A percentile compares a stretch with the other conserved stretches of the same genome.
Conservation (phyloP, 129 eudicot species). For the Flaveria trinervia region DNA sequence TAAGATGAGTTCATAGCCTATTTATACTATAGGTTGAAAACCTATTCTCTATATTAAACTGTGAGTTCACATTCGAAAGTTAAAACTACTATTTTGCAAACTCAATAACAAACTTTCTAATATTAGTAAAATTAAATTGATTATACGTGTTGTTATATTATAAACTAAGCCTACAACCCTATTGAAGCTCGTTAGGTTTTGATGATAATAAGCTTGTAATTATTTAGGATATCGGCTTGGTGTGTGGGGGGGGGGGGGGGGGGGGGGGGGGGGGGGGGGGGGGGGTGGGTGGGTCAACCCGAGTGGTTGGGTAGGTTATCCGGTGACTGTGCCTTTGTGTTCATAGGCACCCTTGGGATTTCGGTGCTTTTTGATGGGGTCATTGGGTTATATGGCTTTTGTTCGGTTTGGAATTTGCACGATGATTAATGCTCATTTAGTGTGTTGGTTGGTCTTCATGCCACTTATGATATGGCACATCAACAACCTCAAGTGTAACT, state of each 20-base stretch:
- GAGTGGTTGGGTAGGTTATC: slow-evolving; percentile 53
- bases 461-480: slow-evolving; percentile 70
- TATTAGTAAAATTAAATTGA: no score
- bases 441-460: slow-evolving; percentile 64
- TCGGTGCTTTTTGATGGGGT: slow-evolving; percentile 60
- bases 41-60: no score
- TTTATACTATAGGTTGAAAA: no score
- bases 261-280: slow-evolving; percentile 51
- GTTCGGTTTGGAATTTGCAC: slow-evolving; percentile 62
- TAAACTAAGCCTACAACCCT: slow-evolving; percentile 7
- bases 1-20: no score
- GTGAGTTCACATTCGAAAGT: no score
- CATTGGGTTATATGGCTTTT: slow-evolving; percentile 54
- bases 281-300: slow-evolving; percentile 51
- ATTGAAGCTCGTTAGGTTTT: slow-evolving; percentile 48
- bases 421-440: slow-evolving; percentile 51
- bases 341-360: slow-evolving; percentile 52
- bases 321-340: slow-evolving; percentile 48
- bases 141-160: no score
- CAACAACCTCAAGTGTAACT: slow-evolving; percentile 24
- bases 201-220: slow-evolving; percentile 46
- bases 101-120: no score
- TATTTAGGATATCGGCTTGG: slow-evolving; percentile 56
- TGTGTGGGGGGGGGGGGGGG: slow-evolving; percentile 66
- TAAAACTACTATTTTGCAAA: no score